Conservation (phyloP, 768 basidiomycete species). For the Suillus weaverae region DNA sequence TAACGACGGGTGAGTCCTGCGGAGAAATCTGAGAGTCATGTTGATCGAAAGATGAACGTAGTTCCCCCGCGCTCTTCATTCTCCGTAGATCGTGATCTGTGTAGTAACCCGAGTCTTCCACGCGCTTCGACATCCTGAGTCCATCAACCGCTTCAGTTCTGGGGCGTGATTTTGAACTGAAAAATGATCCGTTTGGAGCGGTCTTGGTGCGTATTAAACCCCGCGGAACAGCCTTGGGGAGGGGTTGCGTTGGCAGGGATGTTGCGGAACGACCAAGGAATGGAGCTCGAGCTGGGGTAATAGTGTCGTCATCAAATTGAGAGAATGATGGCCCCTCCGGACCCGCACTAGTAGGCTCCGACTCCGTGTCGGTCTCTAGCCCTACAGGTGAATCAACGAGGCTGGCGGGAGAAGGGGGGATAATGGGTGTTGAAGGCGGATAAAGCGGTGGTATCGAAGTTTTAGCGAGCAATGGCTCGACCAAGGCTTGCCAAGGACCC, state of each 20-base stretch:
- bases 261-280: conserved; percentile 53
- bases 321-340: conserved; percentile 28
- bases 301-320: conserved; percentile 66
- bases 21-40: conserved; percentile 19
- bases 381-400: conserved; percentile 44
- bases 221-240: conserved; percentile 31
- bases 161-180: conserved; percentile 45
- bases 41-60: conserved; percentile 45
- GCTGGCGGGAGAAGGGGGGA: conserved; percentile 51
- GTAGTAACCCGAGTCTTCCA: conserved; percentile 43
- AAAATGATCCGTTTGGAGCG: conserved; percentile 61
- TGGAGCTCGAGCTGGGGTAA: conserved; percentile 61
- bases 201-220: conserved; percentile 72
- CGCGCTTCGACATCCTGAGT: conserved; percentile 19
- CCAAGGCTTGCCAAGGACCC: conserved; percentile 87
- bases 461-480: conserved; percentile 78
- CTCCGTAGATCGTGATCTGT: conserved; percentile 66
- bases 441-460: conserved; percentile 58
- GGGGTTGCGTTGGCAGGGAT: conserved; percentile 41
- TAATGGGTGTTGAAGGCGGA: conserved; percentile 64
- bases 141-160: conserved; percentile 32
- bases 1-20: conserved; percentile 30
- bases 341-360: conserved; percentile 47
- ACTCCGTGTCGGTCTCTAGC: conserved; percentile 53
- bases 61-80: conserved; percentile 87